Conservation (phyloP, 2,329 filamentous ascomycete species). For the Pseudocercospora eumusae region DNA sequence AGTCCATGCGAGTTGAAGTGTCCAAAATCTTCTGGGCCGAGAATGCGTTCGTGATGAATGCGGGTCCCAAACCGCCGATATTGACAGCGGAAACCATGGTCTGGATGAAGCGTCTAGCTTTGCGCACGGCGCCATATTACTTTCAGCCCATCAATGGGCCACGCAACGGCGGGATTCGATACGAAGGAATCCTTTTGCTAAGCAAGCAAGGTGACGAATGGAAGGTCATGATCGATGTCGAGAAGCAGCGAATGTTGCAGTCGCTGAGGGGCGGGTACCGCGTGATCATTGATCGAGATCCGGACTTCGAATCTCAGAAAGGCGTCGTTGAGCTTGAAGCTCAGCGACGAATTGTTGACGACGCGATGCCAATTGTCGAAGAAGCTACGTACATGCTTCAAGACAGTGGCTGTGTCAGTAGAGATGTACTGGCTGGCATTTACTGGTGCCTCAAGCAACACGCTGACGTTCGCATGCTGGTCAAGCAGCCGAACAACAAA, state of each 20-base stretch:
- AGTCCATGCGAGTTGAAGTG: not conserved
- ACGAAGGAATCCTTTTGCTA: not conserved
- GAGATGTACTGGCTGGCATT: not conserved
- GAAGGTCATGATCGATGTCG: not conserved
- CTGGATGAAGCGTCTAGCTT: not conserved
- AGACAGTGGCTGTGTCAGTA: not conserved
- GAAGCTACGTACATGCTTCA: not conserved
- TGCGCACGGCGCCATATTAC: not conserved
- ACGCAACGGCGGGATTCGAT: not conserved
- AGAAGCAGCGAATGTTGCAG: not conserved
- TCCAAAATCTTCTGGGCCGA: not conserved
- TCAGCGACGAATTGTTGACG: not conserved
- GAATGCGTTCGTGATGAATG: not conserved
- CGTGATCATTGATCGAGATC: not conserved
- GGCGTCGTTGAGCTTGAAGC: not conserved
- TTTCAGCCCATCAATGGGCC: not conserved
- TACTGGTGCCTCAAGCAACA: not conserved
- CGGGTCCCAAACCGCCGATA: not conserved
- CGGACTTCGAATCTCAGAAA: not conserved
- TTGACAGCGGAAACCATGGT: not conserved
- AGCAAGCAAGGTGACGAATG: not conserved
- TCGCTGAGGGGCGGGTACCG: not conserved
- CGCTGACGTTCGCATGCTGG: not conserved
- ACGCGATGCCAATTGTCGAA: not conserved
- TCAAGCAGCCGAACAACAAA: not conserved